These are phyloP conservation scores for Aspergillus sparsus DNA, from an alignment of 495 filamentous ascomycete genomes.

Conservation along the genomic window DNA sequence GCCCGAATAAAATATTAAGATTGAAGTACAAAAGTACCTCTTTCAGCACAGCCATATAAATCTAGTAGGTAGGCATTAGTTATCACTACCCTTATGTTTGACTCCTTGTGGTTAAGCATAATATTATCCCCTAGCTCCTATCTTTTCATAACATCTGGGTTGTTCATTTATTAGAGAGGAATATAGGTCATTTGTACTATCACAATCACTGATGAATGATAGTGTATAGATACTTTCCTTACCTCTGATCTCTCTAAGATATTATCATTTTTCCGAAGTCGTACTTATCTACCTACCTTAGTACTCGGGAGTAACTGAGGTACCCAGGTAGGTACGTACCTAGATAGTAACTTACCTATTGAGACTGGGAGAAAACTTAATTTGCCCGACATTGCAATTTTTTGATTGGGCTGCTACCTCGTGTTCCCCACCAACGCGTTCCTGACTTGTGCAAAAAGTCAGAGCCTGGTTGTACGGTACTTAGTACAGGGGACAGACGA, in stretches of 20 bases:
- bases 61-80: too few species aligned
- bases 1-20: background rate
- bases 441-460: slow-evolving; percentile 32
- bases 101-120: too few species aligned
- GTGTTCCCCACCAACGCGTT: slow-evolving; percentile 33
- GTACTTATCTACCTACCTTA: too few species aligned
- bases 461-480: background rate
- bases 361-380: slow-evolving; percentile 21
- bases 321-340: background rate
- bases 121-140: background rate
- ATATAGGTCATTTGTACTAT: too few species aligned
- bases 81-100: background rate
- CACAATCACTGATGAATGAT: too few species aligned
- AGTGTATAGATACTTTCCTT: background rate
- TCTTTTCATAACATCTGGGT: background rate
- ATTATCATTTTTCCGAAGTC: background rate
- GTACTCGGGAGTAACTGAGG: too few species aligned
- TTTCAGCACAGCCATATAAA: background rate
- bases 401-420: slow-evolving; percentile 24
- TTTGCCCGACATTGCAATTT: slow-evolving; percentile 22
- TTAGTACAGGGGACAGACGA: too few species aligned
- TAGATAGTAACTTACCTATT: slow-evolving; percentile 1
- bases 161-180: too few species aligned
- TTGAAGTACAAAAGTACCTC: slow-evolving; percentile 1
- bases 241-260: background rate